Conservation (phyloP, 768 basidiomycete genomes). For the Inosperma sp. region DNA sequence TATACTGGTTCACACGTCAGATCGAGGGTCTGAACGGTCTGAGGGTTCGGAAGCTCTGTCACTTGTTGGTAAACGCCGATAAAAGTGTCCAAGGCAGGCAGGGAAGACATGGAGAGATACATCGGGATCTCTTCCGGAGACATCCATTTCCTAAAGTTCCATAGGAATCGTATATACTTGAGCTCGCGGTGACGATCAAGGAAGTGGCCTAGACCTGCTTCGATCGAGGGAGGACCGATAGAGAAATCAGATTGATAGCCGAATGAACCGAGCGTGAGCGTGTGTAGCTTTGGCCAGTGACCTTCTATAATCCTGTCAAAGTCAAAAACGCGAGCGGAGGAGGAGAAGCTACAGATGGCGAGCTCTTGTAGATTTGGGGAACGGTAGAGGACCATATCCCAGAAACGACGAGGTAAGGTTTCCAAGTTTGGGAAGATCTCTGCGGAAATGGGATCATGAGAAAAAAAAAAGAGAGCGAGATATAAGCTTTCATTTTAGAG, state of each 20-base stretch:
- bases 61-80: conserved; percentile 48
- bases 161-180: conserved; percentile 42
- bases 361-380: conserved; percentile 48
- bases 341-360: conserved; percentile 47
- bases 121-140: conserved; percentile 38
- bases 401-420: conserved; percentile 37
- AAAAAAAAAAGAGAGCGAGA: background rate
- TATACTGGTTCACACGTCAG: conserved; percentile 49
- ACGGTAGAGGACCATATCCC: conserved; percentile 45
- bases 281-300: conserved; percentile 38
- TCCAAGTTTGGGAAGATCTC: conserved; percentile 39
- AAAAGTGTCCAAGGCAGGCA: conserved; percentile 39
- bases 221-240: conserved; percentile 28
- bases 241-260: conserved; percentile 45
- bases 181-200: conserved; percentile 36
- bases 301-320: conserved; percentile 38
- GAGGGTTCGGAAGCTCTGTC: conserved; percentile 33
- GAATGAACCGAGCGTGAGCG: conserved; percentile 47
- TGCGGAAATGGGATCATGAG: conserved; percentile 14
- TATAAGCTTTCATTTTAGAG: background rate
- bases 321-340: conserved; percentile 41
- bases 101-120: conserved; percentile 22
- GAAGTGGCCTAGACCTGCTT: conserved; percentile 32
- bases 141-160: conserved; percentile 51
- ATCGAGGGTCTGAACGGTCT: conserved; percentile 38